Evolutionary conservation across 495 filamentous ascomycete species (phyloP).

Genomic region (Paragyromitra xinjiangensis): DNA sequence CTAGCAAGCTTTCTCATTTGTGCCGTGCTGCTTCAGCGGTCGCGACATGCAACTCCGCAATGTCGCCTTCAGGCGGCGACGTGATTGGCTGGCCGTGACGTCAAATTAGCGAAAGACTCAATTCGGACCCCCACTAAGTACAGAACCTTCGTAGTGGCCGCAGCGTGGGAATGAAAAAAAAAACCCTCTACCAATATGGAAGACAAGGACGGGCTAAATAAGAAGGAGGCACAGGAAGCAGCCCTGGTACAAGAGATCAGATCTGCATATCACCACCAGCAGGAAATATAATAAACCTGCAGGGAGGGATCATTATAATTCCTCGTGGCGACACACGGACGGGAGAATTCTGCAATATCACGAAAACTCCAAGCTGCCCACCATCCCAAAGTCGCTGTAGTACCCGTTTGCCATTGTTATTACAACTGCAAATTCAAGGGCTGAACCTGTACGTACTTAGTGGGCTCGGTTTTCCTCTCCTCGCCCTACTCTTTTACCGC

Average conservation of each 20-base stretch:
- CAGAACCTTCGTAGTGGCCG: background rate
- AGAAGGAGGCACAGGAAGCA: conserved; percentile 39
- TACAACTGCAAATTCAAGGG: conserved; percentile 15
- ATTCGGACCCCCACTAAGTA: conserved; percentile 2
- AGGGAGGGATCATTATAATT: conserved; percentile 14
- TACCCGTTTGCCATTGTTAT: background rate
- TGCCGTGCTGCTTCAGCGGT: background rate
- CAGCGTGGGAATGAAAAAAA: background rate
- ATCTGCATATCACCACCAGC: background rate
- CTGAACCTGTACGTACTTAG: conserved; percentile 17
- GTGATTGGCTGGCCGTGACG: conserved; percentile 45
- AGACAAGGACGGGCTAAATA: conserved; percentile 28
- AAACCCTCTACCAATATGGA: background rate
- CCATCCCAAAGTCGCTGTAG: background rate
- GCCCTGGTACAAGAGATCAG: conserved; percentile 10
- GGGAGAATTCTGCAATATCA: conserved; percentile 15
- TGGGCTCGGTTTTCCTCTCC: conserved; percentile 9
- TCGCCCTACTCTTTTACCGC: background rate
- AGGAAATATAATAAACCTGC: background rate
- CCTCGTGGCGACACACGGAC: conserved; percentile 20
- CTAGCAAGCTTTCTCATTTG: background rate
- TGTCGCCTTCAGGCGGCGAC: conserved; percentile 43
- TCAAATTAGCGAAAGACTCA: conserved; percentile 8
- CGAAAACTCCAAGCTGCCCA: background rate
- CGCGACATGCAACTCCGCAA: conserved; percentile 49